Evolutionary conservation across 192 early-diverging fungal species (phyloP).

Genomic region (Anaeromyces robustus): DNA sequence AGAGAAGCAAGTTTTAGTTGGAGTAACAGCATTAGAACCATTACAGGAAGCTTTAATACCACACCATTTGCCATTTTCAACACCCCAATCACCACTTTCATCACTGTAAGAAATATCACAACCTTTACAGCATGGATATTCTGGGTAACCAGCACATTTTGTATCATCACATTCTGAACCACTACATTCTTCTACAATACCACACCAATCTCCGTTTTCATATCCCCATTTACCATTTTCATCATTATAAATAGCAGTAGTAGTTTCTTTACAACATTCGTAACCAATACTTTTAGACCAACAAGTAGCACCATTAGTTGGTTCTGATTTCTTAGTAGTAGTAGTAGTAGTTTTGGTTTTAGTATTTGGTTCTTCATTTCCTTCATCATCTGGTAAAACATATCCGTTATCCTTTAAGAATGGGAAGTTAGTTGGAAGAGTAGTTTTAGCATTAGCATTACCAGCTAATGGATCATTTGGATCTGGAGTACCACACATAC

Average conservation of each 20-base stretch:
- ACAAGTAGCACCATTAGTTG: background rate
- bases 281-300: background rate
- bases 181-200: background rate
- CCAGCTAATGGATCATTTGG: background rate
- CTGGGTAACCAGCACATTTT: background rate
- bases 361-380: background rate
- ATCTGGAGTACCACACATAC: background rate
- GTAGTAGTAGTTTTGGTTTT: background rate
- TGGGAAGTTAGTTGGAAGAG: background rate
- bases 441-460: background rate
- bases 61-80: background rate
- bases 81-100: background rate
- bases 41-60: background rate
- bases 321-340: background rate
- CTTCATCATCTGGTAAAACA: background rate
- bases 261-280: background rate
- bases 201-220: background rate
- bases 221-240: background rate
- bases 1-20: background rate
- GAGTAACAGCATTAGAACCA: background rate
- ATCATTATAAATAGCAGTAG: background rate
- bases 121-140: background rate
- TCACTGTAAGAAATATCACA: background rate
- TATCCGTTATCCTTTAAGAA: background rate
- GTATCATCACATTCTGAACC: background rate